Conservation (phyloP, 495 filamentous ascomycete species). For the Pyronema omphalodes region DNA sequence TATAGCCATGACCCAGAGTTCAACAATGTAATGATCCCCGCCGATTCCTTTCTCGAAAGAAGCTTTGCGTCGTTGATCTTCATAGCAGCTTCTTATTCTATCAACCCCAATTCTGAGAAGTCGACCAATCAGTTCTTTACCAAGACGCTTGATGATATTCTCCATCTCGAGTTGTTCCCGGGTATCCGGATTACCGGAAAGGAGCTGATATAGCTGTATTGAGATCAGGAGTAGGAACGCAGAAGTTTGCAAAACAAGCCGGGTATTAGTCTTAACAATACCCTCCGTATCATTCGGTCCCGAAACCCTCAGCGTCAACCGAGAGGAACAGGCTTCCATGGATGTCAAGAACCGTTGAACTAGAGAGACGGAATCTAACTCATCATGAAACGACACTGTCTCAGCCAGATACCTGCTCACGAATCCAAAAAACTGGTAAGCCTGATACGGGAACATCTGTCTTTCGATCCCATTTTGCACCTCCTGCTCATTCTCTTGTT, state of each 20-base stretch:
- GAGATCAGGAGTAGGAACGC: conserved; percentile 14
- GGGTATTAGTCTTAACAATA: not conserved
- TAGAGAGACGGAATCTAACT: conserved; percentile 17
- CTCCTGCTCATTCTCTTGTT: not conserved
- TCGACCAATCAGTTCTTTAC: conserved; percentile 25
- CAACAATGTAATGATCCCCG: conserved; percentile 35
- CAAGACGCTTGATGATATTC: conserved; percentile 18
- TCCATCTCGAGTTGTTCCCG: conserved; percentile 28
- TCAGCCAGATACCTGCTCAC: conserved; percentile 17
- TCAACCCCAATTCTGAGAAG: conserved; percentile 33
- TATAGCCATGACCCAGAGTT: conserved; percentile 48
- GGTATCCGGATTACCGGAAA: conserved; percentile 22
- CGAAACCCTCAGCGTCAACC: conserved; percentile 3
- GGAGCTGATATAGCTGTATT: conserved; percentile 13
- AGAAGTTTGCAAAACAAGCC: conserved; percentile 14
- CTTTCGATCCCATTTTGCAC: not conserved
- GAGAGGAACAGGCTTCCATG: conserved; percentile 13
- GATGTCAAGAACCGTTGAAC: conserved; percentile 24
- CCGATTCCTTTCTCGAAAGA: conserved; percentile 48
- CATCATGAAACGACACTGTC: conserved; percentile 13
- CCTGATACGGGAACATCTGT: conserved; percentile 6
- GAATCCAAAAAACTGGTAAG: conserved; percentile 19
- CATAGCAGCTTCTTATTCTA: conserved; percentile 41
- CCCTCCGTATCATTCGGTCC: not conserved
- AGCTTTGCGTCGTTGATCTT: conserved; percentile 36